Evolutionary conservation across 495 filamentous ascomycete species (phyloP), one percentile per base, ranked within the genome.

Genomic region (Massariosphaeria phaeospora): DNA sequence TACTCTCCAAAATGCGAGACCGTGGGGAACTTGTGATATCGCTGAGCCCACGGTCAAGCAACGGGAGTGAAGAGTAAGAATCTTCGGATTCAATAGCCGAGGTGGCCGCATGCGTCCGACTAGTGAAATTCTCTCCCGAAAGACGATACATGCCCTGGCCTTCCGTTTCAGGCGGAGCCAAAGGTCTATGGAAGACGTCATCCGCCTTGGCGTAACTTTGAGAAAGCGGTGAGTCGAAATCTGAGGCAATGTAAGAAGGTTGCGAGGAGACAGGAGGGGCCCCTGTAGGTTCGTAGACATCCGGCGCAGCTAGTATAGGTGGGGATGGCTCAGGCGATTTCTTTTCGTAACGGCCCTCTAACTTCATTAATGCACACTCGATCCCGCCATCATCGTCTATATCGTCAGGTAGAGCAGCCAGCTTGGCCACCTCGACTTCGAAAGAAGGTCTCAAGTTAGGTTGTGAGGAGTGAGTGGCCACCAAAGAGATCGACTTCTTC

Each of bases 341-440:
- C 62, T 75, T 84, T 57, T 83, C 75, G 69, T 81, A 94, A 62
- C 85, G 90, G 5, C 93, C 93, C 73, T 99, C 94, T 3, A 99
- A 77, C 62, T 96, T 97, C 56, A 91, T 70, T 56, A 99, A 65
- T 5, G 93, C 89, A 12, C 91, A 89, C 65, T 96, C 93, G 42
- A 96, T 79, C 17, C 91, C 91, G n/a, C 91, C 91, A 68, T 93
- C 89, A 48, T 88, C 86, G 48, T 83, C 77, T 20, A 70, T 56
- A 54, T 91, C 87, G 66, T 99, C 94, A 0, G 91, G 89, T 20
- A 98, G 86, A 50, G 85, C 81, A 8, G 91, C 88, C 57, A 98
- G 82, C 61, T 88, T 85, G 43, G 89, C 84, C 24, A 95, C 88
- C 51, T 94, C 91, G 9, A 80, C 83, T 69, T 97, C 88, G 52